Conservation (phyloP, 2,329 filamentous ascomycete genomes). For the Penicillium decumbens region DNA sequence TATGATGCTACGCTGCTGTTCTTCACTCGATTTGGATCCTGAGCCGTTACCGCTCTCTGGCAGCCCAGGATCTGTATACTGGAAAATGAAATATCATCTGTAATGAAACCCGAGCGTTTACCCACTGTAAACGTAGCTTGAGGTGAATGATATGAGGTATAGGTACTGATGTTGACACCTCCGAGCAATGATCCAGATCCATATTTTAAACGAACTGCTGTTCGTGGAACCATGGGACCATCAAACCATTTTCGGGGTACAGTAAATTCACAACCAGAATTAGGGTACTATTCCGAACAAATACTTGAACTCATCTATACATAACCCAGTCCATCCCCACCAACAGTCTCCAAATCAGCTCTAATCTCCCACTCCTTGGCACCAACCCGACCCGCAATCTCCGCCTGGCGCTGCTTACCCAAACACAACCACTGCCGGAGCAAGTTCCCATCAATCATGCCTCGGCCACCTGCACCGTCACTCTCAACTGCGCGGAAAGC, state of each 20-base stretch:
- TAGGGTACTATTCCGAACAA: neutral
- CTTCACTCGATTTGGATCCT: slow-evolving; percentile 10
- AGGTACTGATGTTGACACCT: too few relatives aligned
- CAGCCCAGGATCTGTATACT: slow-evolving; percentile 1
- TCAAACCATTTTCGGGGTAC: too few relatives aligned
- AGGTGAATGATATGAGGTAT: too few relatives aligned
- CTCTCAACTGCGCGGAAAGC: slow-evolving; percentile 62
- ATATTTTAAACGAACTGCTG: too few relatives aligned
- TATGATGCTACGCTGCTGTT: slow-evolving; percentile 26
- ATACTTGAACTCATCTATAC: slow-evolving; percentile 21
- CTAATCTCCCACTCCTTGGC: slow-evolving; percentile 62
- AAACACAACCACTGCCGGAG: slow-evolving; percentile 72
- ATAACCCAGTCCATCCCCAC: slow-evolving; percentile 58
- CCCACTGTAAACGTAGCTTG: neutral
- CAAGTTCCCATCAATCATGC: slow-evolving; percentile 73
- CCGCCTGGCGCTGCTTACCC: slow-evolving; percentile 63
- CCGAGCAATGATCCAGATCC: too few relatives aligned
- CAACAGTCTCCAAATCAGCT: slow-evolving; percentile 63
- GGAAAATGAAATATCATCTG: slow-evolving; percentile 4
- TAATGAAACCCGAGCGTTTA: neutral
- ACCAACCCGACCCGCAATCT: slow-evolving; percentile 71
- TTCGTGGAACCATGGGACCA: too few relatives aligned
- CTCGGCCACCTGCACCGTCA: slow-evolving; percentile 51
- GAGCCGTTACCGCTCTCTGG: slow-evolving; percentile 1
- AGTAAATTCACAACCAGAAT: neutral